Evolutionary conservation across 2,329 filamentous ascomycete species (phyloP).

Genomic region (Colletotrichum sp.): DNA sequence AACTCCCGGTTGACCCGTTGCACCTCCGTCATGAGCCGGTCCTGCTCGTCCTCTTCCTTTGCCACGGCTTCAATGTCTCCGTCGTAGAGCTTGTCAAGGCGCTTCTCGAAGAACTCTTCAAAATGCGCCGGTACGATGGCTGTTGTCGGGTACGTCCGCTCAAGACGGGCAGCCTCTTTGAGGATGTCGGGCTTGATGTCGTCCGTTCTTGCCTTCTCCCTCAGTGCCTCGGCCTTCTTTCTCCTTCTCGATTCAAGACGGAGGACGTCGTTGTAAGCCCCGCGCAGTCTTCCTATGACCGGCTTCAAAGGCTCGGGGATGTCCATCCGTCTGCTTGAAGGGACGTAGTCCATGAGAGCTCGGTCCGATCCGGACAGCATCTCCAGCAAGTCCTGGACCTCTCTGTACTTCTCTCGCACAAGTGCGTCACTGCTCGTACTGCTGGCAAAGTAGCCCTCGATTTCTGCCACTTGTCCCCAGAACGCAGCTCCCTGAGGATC

Average conservation of each 20-base stretch:
- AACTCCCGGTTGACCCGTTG: slow-evolving; percentile 81
- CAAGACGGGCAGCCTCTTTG: slow-evolving; percentile 81
- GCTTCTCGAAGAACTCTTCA: slow-evolving; percentile 85
- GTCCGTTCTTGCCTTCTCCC: slow-evolving; percentile 81
- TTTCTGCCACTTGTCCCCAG: slow-evolving; percentile 76
- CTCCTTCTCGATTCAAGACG: slow-evolving; percentile 81
- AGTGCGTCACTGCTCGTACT: slow-evolving; percentile 60
- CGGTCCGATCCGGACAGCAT: slow-evolving; percentile 82
- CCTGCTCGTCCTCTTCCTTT: slow-evolving; percentile 78
- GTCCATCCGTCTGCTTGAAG: slow-evolving; percentile 78
- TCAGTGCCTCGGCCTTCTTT: slow-evolving; percentile 78
- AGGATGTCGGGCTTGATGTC: slow-evolving; percentile 89
- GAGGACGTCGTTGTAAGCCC: slow-evolving; percentile 82
- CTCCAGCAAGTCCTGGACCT: slow-evolving; percentile 75
- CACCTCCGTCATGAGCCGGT: slow-evolving; percentile 71
- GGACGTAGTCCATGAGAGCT: slow-evolving; percentile 86
- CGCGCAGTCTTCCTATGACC: slow-evolving; percentile 77
- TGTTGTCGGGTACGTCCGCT: slow-evolving; percentile 85
- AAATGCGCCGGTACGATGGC: slow-evolving; percentile 88
- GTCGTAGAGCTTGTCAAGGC: slow-evolving; percentile 79
- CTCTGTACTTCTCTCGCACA: slow-evolving; percentile 79
- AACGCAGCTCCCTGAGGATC: slow-evolving; percentile 73
- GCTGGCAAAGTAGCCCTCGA: slow-evolving; percentile 82
- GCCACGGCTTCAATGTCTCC: slow-evolving; percentile 73
- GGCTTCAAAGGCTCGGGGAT: slow-evolving; percentile 83